Base-by-base conservation (phyloP, 2,329 filamentous ascomycete species). In the Venturiaceae sp. region DNA sequence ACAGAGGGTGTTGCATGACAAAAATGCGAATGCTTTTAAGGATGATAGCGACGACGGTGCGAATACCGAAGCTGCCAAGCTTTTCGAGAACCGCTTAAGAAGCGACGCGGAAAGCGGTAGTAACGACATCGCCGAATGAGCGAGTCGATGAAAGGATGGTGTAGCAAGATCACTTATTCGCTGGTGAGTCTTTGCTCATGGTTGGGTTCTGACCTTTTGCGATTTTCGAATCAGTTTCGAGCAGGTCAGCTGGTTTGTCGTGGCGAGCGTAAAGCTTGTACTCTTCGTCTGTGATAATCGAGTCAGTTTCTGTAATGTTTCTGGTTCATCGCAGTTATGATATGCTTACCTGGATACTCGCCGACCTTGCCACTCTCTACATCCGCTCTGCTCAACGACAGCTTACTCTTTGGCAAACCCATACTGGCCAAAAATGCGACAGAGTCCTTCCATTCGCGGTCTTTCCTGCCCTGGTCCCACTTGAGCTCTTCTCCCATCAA, bases 401-500 rank as follows among this genome's bases (percentile, higher is more conserved):
- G 73, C 69, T 83, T 82, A 59, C 71, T 74, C 74, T 78, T 82
- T 58, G 75, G 77, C 64, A 85, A 71, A 52, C 83, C 83, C 83
- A 86, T 86, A 44, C 80, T 83, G 26, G 75, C 76, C 23, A 86
- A 72, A 66, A 78, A 86, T 2, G 70, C 63, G 14, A 86, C 74
- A 5, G 75, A 83, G 61, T 95, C 85, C 68, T 78, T 86, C 90
- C 91, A 96, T 72, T 96, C 91, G 16, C 80, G 66, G 5, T 92
- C 86, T 74, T 90, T 87, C 62, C 92, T 78, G 64, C 79, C 79
- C 59, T 70, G 75, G 67, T 86, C 83, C 92, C 91, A 96, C 60
- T 84, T 80, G 60, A 96, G 77, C 76, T 96, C 91, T 65, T 87
- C 83, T 34, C 78, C 81, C 91, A 96, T 95, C 61, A 96, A 81